Base-by-base conservation (phyloP, 768 basidiomycete species). In the Mycena vulgaris region DNA sequence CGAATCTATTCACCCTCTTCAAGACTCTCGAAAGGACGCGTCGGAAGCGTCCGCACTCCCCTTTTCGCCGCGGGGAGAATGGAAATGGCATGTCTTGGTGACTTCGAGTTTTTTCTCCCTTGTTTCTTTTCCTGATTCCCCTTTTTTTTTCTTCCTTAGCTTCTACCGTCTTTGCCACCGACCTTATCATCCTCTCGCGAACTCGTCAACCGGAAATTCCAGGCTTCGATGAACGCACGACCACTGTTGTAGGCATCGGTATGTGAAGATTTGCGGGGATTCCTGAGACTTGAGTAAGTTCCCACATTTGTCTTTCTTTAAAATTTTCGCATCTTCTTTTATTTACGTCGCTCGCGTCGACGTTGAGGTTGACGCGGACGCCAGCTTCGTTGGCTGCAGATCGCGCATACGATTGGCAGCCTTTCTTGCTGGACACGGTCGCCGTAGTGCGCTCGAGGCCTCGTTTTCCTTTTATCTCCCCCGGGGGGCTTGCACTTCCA, bases 171-270 rank as follows among this genome's bases (percentile, higher is more conserved):
- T 52, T 52, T 52, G 51, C 51, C 28, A 52, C 30, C 51, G 51
- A 21, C 51, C 16, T 52, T 52, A 52, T 52, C 51, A 52, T 52
- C 28, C 51, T 52, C 51, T 52, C 30, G 51, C 51, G 28, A 31
- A 52, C 51, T 52, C 51, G 51, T 52, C 51, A 52, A 52, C 51
- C 51, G 51, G 27, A 52, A 52, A 52, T 52, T 52, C 28, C 51
- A 52, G 28, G 30, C 51, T 52, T 52, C 28, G 51, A 52, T 52
- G 51, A 52, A 52, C 28, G 51, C 51, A 52, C 28, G 51, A 52
- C 31, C 51, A 21, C 51, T 52, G 51, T 52, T 52, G 51, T 52
- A 52, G 51, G 51, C 51, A 52, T 52, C 51, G 51, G 51, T 52
- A 30, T 52, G 28, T 31, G 51, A 21, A 52, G 51, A 52, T 52